A percentile compares a stretch with the other conserved stretches of the same genome.
Conservation (phyloP, 352 stramenopile genomes). For the Globisporangium canariense region DNA sequence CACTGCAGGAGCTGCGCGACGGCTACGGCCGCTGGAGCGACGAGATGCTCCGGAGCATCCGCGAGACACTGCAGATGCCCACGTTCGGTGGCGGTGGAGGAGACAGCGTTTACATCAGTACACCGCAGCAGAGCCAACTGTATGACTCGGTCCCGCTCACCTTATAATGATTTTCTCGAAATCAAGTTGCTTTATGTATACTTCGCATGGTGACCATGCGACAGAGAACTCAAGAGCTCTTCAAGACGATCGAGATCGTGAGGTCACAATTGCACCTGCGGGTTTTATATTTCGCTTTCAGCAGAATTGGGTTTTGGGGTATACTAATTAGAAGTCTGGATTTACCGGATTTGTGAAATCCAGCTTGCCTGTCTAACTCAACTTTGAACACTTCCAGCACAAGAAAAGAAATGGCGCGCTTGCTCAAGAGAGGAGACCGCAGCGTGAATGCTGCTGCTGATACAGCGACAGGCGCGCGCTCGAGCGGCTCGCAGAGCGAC, state of each 20-base stretch:
- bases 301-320: no score
- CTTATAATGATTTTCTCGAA: no score
- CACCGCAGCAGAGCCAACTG: not conserved
- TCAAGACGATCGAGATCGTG: no score
- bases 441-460: not conserved
- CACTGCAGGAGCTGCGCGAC: slow-evolving; percentile 37
- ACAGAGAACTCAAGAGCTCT: no score
- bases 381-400: no score
- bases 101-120: not conserved
- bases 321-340: no score
- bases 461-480: not conserved
- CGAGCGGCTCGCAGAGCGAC: slow-evolving; percentile 9
- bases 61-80: not conserved
- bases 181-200: no score
- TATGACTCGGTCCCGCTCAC: not conserved
- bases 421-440: not conserved
- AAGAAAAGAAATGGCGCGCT: not conserved
- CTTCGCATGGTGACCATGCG: no score
- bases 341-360: no score
- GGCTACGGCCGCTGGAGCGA: slow-evolving; percentile 41
- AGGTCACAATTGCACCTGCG: no score
- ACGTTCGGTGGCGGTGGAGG: not conserved
- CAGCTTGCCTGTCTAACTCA: no score
- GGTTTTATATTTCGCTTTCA: no score
- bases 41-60: slow-evolving; percentile 45